Percentiles rank a stretch among this genome's conserved stretches.
phyloP scores from a whole-genome alignment of 1,284 basidiomycete species.

The Spongispora temasekensis region DNA sequence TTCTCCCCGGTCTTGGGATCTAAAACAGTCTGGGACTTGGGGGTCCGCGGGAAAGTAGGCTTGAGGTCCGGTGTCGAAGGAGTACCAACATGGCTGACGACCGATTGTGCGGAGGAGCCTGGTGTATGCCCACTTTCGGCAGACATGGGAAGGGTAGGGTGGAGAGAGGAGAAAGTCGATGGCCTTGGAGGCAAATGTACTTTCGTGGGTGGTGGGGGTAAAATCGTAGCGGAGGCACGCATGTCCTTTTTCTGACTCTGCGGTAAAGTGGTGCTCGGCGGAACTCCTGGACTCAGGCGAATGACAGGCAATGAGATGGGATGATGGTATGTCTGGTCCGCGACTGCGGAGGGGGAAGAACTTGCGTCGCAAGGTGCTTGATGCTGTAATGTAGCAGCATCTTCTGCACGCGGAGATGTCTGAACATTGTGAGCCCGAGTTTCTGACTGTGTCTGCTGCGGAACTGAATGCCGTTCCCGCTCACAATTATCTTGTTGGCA shows the following conservation, averaged over 20 bases:
- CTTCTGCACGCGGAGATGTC: constrained; percentile 1
- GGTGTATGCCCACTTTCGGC: constrained; percentile 7
- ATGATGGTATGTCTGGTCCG: constrained; percentile 5
- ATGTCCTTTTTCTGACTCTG: constrained; percentile 8
- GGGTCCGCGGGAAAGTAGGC: constrained; percentile 17
- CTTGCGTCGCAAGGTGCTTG: constrained; percentile 6
- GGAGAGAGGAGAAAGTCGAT: background rate
- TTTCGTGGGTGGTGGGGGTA: background rate
- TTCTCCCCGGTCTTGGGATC: constrained; percentile 7
- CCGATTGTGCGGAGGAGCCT: constrained; percentile 10
- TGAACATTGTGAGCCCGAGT: constrained; percentile 7
- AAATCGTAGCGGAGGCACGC: constrained; percentile 19
- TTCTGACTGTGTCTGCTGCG: constrained; percentile 12
- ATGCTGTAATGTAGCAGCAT: constrained; percentile 4
- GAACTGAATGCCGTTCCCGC: constrained; percentile 9
- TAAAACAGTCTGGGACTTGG: constrained; percentile 28
- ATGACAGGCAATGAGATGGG: constrained; percentile 3
- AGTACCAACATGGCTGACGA: too few relatives aligned
- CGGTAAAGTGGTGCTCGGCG: constrained; percentile 2
- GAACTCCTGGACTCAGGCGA: background rate
- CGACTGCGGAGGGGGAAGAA: background rate
- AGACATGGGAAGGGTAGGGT: constrained; percentile 4
- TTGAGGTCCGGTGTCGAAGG: constrained; percentile 11
- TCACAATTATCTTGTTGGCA: constrained; percentile 5
- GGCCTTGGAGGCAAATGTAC: constrained; percentile 9